Conservation (phyloP, 2,329 filamentous ascomycete genomes). For the Nakataea oryzae region DNA sequence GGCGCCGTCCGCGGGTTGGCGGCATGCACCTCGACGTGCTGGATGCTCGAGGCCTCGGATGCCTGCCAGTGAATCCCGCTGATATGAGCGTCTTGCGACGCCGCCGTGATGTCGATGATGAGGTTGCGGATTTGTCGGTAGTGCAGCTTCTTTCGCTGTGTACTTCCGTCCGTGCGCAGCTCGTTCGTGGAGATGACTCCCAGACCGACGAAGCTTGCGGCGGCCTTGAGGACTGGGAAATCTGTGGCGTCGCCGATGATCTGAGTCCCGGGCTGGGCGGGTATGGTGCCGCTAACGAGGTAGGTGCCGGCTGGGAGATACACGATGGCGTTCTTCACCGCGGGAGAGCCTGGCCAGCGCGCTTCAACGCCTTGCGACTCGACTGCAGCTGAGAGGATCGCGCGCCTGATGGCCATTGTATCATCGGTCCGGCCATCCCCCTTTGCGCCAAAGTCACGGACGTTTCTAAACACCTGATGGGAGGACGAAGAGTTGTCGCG, state of each 20-base stretch:
- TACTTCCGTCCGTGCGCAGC: not conserved
- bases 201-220: slow-evolving; percentile 29
- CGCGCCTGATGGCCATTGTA: slow-evolving; percentile 2
- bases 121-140: slow-evolving; percentile 43
- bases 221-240: slow-evolving; percentile 7
- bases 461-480: slow-evolving; percentile 2
- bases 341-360: not conserved
- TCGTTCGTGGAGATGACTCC: slow-evolving; percentile 5
- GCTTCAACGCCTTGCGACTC: not conserved
- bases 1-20: slow-evolving; percentile 31
- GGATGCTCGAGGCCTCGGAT: slow-evolving; percentile 23
- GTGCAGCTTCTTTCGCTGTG: slow-evolving; percentile 18
- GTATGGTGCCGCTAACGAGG: slow-evolving; percentile 5
- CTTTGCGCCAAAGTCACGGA: slow-evolving; percentile 5
- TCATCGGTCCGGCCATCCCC: slow-evolving; percentile 9
- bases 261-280: slow-evolving; percentile 3
- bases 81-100: slow-evolving; percentile 15
- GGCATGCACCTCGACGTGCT: slow-evolving; percentile 47
- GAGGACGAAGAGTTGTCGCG: not conserved
- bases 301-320: slow-evolving; percentile 5
- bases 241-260: slow-evolving; percentile 5
- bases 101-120: slow-evolving; percentile 29
- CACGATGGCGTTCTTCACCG: slow-evolving; percentile 4
- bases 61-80: slow-evolving; percentile 34
- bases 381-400: not conserved